Conservation (phyloP, 305 asterid species). For the Nicotiana rustica region DNA sequence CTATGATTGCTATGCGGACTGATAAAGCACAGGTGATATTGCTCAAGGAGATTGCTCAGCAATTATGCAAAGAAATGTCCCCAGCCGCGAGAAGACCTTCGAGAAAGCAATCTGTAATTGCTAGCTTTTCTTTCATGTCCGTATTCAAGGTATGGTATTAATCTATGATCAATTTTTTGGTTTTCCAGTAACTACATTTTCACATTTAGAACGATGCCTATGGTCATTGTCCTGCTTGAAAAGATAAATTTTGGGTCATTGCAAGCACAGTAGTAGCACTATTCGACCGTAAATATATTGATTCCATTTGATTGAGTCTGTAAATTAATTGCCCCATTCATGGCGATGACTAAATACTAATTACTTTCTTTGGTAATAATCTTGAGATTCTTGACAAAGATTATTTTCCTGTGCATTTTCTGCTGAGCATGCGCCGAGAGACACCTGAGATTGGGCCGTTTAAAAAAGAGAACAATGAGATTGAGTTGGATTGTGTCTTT, state of each 20-base stretch:
- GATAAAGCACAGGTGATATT: slow-evolving; percentile 92
- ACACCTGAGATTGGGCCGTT: neutral
- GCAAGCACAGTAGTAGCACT: neutral
- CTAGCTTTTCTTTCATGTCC: slow-evolving; percentile 58
- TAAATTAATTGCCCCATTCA: neutral
- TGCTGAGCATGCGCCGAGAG: slow-evolving; percentile 1
- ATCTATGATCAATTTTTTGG: slow-evolving; percentile 39
- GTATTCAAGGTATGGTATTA: slow-evolving; percentile 67
- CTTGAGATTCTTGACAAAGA: too few species aligned
- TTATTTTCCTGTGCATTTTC: neutral
- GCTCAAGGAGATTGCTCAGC: slow-evolving; percentile 97
- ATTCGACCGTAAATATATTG: neutral
- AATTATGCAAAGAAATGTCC: slow-evolving; percentile 83
- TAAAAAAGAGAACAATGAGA: neutral
- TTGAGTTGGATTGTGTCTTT: neutral
- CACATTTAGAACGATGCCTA: neutral
- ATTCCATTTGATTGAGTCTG: neutral
- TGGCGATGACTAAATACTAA: neutral
- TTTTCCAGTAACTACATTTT: slow-evolving; percentile 43
- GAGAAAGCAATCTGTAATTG: slow-evolving; percentile 59
- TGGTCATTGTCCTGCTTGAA: slow-evolving; percentile 47
- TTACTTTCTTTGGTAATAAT: neutral
- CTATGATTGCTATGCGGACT: slow-evolving; percentile 84
- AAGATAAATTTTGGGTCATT: slow-evolving; percentile 41
- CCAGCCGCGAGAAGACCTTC: slow-evolving; percentile 54